A percentile compares a stretch with the other conserved stretches of the same genome.
Conservation (phyloP, 2,329 filamentous ascomycete species). For the Ascochyta fabae region DNA sequence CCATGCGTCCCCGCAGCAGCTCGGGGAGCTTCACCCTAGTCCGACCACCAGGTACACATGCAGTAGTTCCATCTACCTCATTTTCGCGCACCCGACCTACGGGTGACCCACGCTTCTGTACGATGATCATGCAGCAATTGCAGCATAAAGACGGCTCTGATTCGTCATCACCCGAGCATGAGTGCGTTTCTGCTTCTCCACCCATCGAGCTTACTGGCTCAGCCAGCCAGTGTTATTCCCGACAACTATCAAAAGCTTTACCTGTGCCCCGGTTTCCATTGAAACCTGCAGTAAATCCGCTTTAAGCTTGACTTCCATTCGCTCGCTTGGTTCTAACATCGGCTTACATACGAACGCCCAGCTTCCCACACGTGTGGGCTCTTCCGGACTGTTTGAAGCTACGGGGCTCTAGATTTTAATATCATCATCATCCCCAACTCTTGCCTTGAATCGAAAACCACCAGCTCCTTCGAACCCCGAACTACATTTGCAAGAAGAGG, state of each 20-base stretch:
- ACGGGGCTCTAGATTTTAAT: conserved; percentile 10
- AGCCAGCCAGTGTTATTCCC: conserved; percentile 15
- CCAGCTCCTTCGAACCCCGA: not conserved
- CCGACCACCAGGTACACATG: conserved; percentile 11
- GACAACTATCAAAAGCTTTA: not conserved
- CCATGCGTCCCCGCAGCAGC: not conserved
- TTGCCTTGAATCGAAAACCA: not conserved
- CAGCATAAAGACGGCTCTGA: not conserved
- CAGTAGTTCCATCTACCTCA: not conserved
- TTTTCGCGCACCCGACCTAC: not conserved
- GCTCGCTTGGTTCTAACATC: conserved; percentile 9
- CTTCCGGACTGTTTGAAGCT: conserved; percentile 5
- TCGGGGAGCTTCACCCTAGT: conserved; percentile 6
- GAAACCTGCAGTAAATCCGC: conserved; percentile 10
- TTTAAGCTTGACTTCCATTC: conserved; percentile 9
- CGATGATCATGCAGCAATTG: not conserved
- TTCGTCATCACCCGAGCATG: not conserved
- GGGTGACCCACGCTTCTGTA: not conserved
- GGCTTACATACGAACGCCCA: not conserved
- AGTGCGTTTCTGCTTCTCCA: not conserved
- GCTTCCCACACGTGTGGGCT: conserved; percentile 9
- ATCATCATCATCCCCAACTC: conserved; percentile 9
- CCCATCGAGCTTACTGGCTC: not conserved
- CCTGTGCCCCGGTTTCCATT: conserved; percentile 4
- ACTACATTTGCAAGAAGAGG: not conserved